phyloP scores from a whole-genome alignment of 2,329 filamentous ascomycete species.

The Colletotrichum simmondsii region DNA sequence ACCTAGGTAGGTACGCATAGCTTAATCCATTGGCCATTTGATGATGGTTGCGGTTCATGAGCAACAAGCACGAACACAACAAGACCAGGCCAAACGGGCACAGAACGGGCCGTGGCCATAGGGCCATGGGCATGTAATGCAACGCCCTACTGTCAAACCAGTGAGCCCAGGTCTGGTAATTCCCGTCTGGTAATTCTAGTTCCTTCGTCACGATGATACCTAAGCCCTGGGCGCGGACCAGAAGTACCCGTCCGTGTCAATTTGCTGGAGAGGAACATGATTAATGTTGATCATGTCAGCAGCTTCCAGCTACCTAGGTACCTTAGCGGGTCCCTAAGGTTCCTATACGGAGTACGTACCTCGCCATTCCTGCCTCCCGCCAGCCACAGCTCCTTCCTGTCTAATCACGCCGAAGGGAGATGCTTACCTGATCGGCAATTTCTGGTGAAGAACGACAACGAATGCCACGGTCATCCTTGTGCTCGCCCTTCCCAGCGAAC shows the following conservation, averaged over 20 bases:
- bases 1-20: neutral
- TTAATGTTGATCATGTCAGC: too few relatives aligned
- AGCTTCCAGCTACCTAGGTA: too few relatives aligned
- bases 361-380: too few relatives aligned
- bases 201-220: constrained; percentile 3
- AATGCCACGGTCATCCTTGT: neutral
- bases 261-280: neutral
- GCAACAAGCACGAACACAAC: constrained; percentile 19
- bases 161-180: constrained; percentile 11
- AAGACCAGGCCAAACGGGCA: constrained; percentile 31
- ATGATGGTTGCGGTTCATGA: constrained; percentile 22
- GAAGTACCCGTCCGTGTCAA: neutral
- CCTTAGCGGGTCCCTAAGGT: too few relatives aligned
- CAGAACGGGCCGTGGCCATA: constrained; percentile 29
- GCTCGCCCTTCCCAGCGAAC: neutral
- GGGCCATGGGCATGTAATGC: constrained; percentile 22
- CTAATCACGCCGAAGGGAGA: too few relatives aligned
- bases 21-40: neutral
- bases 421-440: too few relatives aligned
- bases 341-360: too few relatives aligned
- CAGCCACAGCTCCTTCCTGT: too few relatives aligned
- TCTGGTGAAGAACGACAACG: too few relatives aligned
- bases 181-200: neutral
- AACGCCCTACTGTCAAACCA: constrained; percentile 21
- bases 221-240: neutral